Conservation (phyloP, 2,329 filamentous ascomycete species). For the Celoporthe dispersa region DNA sequence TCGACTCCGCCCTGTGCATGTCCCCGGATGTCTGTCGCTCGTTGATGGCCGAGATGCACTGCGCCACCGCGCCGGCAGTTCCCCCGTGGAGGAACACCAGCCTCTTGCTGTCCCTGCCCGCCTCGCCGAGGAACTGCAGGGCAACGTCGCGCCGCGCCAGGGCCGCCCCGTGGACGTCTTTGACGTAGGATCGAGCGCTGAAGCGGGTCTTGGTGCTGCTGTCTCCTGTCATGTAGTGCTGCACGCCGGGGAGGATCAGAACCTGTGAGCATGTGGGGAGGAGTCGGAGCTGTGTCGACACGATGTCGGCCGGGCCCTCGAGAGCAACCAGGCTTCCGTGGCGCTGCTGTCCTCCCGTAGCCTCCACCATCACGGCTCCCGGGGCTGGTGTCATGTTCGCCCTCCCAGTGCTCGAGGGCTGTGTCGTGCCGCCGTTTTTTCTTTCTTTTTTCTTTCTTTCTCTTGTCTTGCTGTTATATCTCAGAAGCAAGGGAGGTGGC, state of each 20-base stretch:
- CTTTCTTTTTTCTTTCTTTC: too few species aligned
- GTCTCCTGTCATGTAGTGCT: constrained; percentile 48
- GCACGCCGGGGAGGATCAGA: constrained; percentile 58
- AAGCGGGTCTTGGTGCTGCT: constrained; percentile 37
- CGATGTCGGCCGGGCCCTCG: constrained; percentile 58
- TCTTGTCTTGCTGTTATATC: not conserved
- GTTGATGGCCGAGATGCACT: constrained; percentile 60
- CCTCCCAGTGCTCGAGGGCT: not conserved
- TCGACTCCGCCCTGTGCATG: constrained; percentile 51
- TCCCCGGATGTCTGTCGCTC: constrained; percentile 56
- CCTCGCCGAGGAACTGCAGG: constrained; percentile 53
- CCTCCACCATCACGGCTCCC: constrained; percentile 15
- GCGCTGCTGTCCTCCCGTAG: constrained; percentile 33
- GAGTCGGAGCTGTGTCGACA: constrained; percentile 63
- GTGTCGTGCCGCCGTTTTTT: not conserved
- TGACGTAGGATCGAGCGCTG: constrained; percentile 48
- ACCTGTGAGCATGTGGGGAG: constrained; percentile 64
- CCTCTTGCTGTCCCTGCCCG: constrained; percentile 52
- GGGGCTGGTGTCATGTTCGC: not conserved
- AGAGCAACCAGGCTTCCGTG: constrained; percentile 62
- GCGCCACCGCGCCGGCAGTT: constrained; percentile 55
- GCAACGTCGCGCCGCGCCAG: constrained; percentile 53
- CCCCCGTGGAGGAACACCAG: constrained; percentile 66
- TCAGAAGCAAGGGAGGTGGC: not conserved
- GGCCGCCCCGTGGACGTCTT: constrained; percentile 55